These are phyloP conservation scores for Sporothrix pseudoabietina DNA, from an alignment of 2,329 filamentous ascomycete genomes.

Conservation along the genomic window DNA sequence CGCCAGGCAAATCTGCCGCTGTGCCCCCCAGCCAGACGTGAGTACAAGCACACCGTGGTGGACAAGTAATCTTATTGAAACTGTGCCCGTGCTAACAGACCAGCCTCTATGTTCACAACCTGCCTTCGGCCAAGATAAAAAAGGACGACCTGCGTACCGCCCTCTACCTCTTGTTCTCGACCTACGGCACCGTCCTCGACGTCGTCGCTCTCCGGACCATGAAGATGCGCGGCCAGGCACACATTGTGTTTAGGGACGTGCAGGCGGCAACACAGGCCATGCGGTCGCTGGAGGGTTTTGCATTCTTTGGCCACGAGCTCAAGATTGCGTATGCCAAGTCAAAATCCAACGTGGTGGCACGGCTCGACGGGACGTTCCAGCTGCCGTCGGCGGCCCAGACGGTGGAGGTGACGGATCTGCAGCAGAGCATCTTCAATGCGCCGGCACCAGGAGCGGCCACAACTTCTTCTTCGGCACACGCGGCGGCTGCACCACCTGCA, in stretches of 20 bases:
- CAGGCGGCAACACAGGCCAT: conserved; percentile 93
- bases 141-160: conserved; percentile 84
- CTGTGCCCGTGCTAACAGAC: background rate
- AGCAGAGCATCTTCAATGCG: conserved; percentile 79
- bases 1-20: conserved; percentile 51
- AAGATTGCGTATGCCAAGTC: conserved; percentile 89
- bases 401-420: conserved; percentile 70
- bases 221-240: conserved; percentile 95
- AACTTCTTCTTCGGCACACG: conserved; percentile 48
- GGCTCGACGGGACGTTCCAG: conserved; percentile 88
- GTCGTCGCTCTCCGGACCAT: conserved; percentile 84
- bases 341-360: conserved; percentile 84
- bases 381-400: conserved; percentile 60
- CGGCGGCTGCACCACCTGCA: background rate
- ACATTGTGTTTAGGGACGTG: conserved; percentile 85
- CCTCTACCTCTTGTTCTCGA: conserved; percentile 91
- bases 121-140: conserved; percentile 82
- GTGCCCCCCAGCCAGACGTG: conserved; percentile 75
- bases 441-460: conserved; percentile 55
- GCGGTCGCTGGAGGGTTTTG: conserved; percentile 81
- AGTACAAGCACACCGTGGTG: conserved; percentile 42
- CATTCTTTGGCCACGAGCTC: conserved; percentile 82
- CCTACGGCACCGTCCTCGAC: conserved; percentile 89
- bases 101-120: conserved; percentile 85
- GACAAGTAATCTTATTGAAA: background rate